These are phyloP conservation scores for Aquanectria penicillioides DNA, from an alignment of 2,329 filamentous ascomycete genomes.

Conservation along the genomic window DNA sequence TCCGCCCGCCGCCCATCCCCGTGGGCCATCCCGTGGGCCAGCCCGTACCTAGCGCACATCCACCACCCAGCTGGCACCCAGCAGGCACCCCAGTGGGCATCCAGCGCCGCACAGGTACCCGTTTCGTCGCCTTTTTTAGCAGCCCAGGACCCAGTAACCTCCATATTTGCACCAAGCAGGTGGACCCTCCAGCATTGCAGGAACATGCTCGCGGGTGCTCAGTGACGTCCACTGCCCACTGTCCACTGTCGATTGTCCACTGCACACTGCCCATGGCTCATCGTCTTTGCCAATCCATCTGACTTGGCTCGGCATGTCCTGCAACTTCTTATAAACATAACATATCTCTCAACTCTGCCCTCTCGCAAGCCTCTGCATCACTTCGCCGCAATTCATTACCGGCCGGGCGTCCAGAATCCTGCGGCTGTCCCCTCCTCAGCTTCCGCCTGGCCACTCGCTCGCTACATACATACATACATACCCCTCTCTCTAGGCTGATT, in stretches of 20 bases:
- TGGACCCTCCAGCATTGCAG: slow-evolving; percentile 6
- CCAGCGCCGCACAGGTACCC: slow-evolving; percentile 19
- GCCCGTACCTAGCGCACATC: slow-evolving; percentile 4
- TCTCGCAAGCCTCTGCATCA: not conserved
- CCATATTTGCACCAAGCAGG: slow-evolving; percentile 2
- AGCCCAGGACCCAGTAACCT: not conserved
- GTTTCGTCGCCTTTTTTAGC: slow-evolving; percentile 14
- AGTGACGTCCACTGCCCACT: slow-evolving; percentile 8
- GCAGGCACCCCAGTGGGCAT: too few species aligned
- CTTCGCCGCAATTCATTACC: not conserved
- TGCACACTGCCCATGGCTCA: too few species aligned
- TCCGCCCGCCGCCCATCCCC: slow-evolving; percentile 5
- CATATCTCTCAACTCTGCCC: too few species aligned
- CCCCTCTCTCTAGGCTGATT: slow-evolving; percentile 18
- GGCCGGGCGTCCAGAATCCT: slow-evolving; percentile 15
- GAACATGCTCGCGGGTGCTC: slow-evolving; percentile 13
- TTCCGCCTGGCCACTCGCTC: slow-evolving; percentile 21
- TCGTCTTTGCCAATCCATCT: slow-evolving; percentile 1
- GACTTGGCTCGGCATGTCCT: not conserved
- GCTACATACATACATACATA: slow-evolving; percentile 9
- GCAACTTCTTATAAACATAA: slow-evolving; percentile 4
- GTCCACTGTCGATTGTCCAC: not conserved
- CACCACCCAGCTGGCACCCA: not conserved
- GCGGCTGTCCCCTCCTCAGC: slow-evolving; percentile 5
- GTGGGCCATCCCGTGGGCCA: slow-evolving; percentile 3